A percentile compares a stretch with the other conserved stretches of the same genome.
phyloP scores from a whole-genome alignment of 2,329 filamentous ascomycete species.

The Aphanoascus verrucosus region DNA sequence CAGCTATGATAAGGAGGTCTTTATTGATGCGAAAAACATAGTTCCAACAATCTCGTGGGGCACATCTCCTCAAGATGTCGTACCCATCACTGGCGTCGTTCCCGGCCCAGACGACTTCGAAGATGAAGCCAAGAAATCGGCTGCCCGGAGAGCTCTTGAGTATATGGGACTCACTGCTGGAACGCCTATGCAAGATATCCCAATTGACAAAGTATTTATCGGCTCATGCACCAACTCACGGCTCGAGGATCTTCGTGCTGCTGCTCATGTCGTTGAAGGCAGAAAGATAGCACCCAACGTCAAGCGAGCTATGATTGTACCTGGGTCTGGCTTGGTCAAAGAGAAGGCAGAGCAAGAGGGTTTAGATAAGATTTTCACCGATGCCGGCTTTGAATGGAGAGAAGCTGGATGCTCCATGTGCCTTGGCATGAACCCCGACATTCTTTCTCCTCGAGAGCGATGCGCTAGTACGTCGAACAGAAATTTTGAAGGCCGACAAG shows the following conservation, averaged over 20 bases:
- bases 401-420: conserved; percentile 99
- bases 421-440: conserved; percentile 98
- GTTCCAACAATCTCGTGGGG: conserved; percentile 92
- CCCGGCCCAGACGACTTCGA: conserved; percentile 81
- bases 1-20: conserved; percentile 79
- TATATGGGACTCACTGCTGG: conserved; percentile 92
- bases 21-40: conserved; percentile 87
- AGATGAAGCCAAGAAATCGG: conserved; percentile 66
- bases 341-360: conserved; percentile 82
- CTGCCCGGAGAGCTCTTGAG: conserved; percentile 71
- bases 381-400: conserved; percentile 94
- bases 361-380: conserved; percentile 80
- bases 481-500: conserved; percentile 95
- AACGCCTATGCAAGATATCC: conserved; percentile 83
- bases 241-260: conserved; percentile 87
- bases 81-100: conserved; percentile 86
- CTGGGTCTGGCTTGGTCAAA: conserved; percentile 90
- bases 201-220: conserved; percentile 92
- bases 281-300: conserved; percentile 78
- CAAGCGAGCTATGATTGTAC: conserved; percentile 91
- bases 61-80: conserved; percentile 88
- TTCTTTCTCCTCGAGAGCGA: conserved; percentile 79
- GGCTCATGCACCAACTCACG: conserved; percentile 95
- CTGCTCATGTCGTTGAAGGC: conserved; percentile 75
- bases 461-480: conserved; percentile 94